Evolutionary conservation across 2,329 filamentous ascomycete genomes (phyloP).

Genomic region (Colletotrichum navitas): DNA sequence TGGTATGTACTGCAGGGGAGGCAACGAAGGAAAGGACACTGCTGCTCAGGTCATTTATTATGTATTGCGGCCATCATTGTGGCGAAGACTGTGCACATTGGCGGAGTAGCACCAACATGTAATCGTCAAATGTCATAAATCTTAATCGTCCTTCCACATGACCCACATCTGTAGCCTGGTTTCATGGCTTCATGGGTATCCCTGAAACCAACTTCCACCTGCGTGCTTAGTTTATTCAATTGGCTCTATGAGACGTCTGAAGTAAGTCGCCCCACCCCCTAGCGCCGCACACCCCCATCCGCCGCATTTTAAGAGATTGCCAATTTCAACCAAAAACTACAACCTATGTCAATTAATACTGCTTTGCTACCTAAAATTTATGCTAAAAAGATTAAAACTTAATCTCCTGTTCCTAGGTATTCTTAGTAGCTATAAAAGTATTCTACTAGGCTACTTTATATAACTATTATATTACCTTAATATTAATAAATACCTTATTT

Average conservation of each 20-base stretch:
- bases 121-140: not conserved
- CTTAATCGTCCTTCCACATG: too few species aligned
- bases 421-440: not conserved
- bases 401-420: not conserved
- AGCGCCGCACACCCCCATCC: too few species aligned
- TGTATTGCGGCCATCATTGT: not conserved
- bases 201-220: not conserved
- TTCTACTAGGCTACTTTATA: not conserved
- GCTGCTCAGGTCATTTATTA: not conserved
- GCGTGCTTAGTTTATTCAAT: not conserved
- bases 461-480: too few species aligned
- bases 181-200: conserved; percentile 11
- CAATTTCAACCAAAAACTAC: too few species aligned
- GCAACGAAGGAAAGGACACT: not conserved
- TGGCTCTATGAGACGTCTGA: not conserved
- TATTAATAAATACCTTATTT: too few species aligned
- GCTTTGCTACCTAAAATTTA: not conserved
- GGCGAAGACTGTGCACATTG: not conserved
- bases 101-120: not conserved
- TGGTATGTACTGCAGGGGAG: too few species aligned
- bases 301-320: too few species aligned
- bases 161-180: not conserved
- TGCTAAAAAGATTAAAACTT: not conserved
- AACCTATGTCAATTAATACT: not conserved
- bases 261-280: too few species aligned